Conservation (phyloP, 768 basidiomycete species). For the Hortiboletus flavorubellus region DNA sequence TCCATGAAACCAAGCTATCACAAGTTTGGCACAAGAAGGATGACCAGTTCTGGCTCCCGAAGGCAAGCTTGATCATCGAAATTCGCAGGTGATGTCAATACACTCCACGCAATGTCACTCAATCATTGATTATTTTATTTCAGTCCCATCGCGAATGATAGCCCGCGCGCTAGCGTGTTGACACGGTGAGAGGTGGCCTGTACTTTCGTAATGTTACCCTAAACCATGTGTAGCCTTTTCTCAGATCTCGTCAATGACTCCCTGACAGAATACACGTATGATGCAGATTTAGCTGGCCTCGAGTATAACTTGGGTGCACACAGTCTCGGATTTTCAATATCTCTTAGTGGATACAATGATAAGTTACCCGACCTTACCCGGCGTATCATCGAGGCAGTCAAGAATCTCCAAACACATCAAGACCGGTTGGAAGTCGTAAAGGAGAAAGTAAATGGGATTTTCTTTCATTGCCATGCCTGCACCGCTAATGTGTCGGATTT, state of each 20-base stretch:
- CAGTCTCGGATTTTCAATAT: constrained; percentile 63
- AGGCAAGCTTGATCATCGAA: constrained; percentile 73
- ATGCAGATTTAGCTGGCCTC: constrained; percentile 89
- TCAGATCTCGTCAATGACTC: constrained; percentile 85
- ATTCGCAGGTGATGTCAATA: constrained; percentile 57
- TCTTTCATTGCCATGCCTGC: background rate
- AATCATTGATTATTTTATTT: background rate
- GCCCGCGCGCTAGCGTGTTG: constrained; percentile 68
- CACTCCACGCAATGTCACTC: background rate
- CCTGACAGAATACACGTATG: constrained; percentile 86
- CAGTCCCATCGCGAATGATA: constrained; percentile 57
- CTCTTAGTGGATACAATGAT: constrained; percentile 86
- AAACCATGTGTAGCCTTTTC: constrained; percentile 53
- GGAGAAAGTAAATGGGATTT: constrained; percentile 59
- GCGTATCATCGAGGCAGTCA: constrained; percentile 68
- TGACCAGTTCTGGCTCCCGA: constrained; percentile 94
- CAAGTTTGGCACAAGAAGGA: constrained; percentile 97
- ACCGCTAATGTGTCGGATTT: constrained; percentile 2
- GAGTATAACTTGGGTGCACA: constrained; percentile 64
- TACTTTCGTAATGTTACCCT: background rate
- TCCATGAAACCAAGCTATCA: constrained; percentile 67
- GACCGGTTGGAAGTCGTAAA: constrained; percentile 78
- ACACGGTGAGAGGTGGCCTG: constrained; percentile 51
- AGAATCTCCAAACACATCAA: constrained; percentile 57
- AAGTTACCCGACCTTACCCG: constrained; percentile 74